Conservation (phyloP, 2,329 filamentous ascomycete species). For the Neoarthrinium moseri region DNA sequence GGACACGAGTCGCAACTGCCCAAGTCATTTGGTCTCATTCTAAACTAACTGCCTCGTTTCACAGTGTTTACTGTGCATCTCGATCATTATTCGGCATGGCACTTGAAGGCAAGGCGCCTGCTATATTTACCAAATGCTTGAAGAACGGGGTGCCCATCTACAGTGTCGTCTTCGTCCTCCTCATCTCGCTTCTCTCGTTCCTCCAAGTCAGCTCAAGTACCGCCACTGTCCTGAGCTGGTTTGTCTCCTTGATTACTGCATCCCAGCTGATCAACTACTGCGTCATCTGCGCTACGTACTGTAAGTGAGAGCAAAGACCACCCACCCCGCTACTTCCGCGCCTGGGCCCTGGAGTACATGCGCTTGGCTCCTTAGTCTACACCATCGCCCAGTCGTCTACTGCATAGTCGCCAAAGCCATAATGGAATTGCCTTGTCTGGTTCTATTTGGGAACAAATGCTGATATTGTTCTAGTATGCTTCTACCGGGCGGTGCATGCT, state of each 20-base stretch:
- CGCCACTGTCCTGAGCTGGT: constrained; percentile 70
- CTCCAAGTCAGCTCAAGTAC: constrained; percentile 67
- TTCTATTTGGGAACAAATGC: too few relatives aligned
- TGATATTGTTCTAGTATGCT: too few relatives aligned
- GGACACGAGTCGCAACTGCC: too few relatives aligned
- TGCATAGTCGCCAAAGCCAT: too few relatives aligned
- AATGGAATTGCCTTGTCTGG: too few relatives aligned
- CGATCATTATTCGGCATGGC: constrained; percentile 68
- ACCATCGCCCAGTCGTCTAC: too few relatives aligned
- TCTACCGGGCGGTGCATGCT: constrained; percentile 65
- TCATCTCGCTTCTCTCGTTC: constrained; percentile 71
- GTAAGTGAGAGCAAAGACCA: too few relatives aligned
- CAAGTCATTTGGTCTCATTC: too few relatives aligned
- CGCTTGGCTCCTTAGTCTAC: too few relatives aligned
- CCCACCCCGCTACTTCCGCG: too few relatives aligned
- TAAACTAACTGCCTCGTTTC: neutral
- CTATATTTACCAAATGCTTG: constrained; percentile 59
- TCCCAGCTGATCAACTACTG: constrained; percentile 74
- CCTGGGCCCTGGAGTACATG: too few relatives aligned
- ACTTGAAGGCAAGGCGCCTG: constrained; percentile 65
- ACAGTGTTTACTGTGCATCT: constrained; percentile 61
- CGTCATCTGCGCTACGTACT: constrained; percentile 68
- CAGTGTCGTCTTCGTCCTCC: constrained; percentile 64
- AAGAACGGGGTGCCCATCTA: constrained; percentile 70
- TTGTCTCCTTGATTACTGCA: constrained; percentile 67